Evolutionary conservation across 495 filamentous ascomycete genomes (phyloP), one percentile per base, ranked within the genome.

Genomic region (Stereocaulon alpinum): DNA sequence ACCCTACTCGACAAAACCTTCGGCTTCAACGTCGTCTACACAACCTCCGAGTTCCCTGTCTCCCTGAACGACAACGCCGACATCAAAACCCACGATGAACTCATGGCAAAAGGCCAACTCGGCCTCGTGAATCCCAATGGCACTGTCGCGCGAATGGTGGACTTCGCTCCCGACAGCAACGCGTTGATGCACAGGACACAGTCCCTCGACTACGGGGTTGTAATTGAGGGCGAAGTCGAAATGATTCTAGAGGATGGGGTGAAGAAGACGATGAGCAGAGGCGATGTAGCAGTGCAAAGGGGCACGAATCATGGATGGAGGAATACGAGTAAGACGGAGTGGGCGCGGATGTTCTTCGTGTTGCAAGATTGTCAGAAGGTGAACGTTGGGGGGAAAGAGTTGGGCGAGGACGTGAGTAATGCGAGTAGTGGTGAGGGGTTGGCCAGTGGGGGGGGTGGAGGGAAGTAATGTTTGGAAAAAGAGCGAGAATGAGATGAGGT

Each of bases 181-280:
- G 54, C 63, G 0, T 40, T 74, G 2, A 70, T 91, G 79, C 88
- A 91, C 60, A 77, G 86, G 0, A 90, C 88, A 3, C 76, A 83
- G 65, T 83, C 78, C 17, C 69, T 93, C 4, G 88, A 92, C 62
- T 91, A 87, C 54, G 87, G 86, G 4, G 76, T 90, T 58, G 80
- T 93, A 29, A 59, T 93, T n/a, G 86, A 91, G 66, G 88, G 88
- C 0, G 67, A 79, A 64, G 67, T 86, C n/a, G 83, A 81, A 66
- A 76, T 83, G 70, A 68, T 79, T 7, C 69, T 90, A 10, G 86
- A 89, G 63, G 63, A 70, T 63, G 79, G 86, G 0, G 84, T 82
- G 66, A 71, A 68, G 54, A 68, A 73, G 53, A 62, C 69, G 4
- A 70, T 90, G 77, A 71, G 74, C 65, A 66, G 76, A 6, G 86